Evolutionary conservation across 2,329 filamentous ascomycete species (phyloP), one percentile per base, ranked within the genome.

Genomic region (Xylaria sp.): DNA sequence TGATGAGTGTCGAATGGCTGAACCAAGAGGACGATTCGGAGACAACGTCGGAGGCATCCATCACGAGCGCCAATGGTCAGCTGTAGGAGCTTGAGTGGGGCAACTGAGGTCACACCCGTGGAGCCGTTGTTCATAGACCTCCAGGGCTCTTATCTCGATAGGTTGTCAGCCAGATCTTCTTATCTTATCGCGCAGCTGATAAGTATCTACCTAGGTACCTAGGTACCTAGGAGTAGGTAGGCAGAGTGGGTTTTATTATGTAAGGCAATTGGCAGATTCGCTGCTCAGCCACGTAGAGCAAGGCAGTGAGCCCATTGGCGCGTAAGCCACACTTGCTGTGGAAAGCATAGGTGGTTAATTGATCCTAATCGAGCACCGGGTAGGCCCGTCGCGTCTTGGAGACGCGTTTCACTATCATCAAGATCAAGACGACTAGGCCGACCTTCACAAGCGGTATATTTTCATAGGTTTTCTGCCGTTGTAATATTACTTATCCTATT

Each of bases 381-480:
- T 46, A 45, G 21, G 55, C 46, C 5, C 19, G 52, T 63, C 60
- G 57, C 60, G 64, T 53, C 38, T 40, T 21, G 14, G 40, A 61
- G 60, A 71, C 69, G 69, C 68, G 69, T 53, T 57, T 63, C 57
- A 49, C 31, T 37, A 35, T 23, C 17, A 55, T 46, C 17, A 38
- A n/a, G 55, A 19, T 51, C 23, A 11, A 35, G 17, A n/a, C n/a
- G n/a, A n/a, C n/a, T 33, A 15, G 17, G 49, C 28, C 8, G 7
- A 33, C n/a, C n/a, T n/a, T n/a, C n/a, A n/a, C n/a, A n/a, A n/a
- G n/a, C n/a, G n/a, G n/a, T n/a, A n/a, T n/a, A n/a, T n/a, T n/a
- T n/a, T n/a, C n/a, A n/a, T n/a, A n/a, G n/a, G n/a, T n/a, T n/a
- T n/a, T n/a, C n/a, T n/a, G n/a, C n/a, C n/a, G n/a, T 59, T 11